Evolutionary conservation across 352 stramenopile genomes (phyloP).

Genomic region (Phytophthora pinifolia): DNA sequence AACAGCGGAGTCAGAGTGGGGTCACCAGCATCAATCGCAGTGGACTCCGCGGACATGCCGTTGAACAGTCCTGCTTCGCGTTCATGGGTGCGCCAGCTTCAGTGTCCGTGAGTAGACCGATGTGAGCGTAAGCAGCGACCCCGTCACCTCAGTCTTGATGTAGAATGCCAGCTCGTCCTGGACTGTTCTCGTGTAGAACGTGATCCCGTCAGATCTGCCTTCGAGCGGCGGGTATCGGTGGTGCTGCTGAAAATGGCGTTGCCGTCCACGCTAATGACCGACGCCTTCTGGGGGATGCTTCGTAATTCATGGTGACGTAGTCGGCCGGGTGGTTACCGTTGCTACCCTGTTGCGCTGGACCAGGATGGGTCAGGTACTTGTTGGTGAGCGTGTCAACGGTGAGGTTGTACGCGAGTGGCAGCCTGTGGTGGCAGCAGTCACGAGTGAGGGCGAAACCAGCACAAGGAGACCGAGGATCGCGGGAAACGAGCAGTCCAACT

Average conservation of each 20-base stretch:
- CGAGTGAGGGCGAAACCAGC: background rate
- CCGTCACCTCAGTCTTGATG: constrained; percentile 22
- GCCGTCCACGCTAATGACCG: constrained; percentile 48
- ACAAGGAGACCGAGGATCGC: background rate
- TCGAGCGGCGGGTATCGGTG: constrained; percentile 41
- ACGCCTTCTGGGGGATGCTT: too few relatives aligned
- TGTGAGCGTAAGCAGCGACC: constrained; percentile 29
- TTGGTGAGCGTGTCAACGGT: constrained; percentile 41
- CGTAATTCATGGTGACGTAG: constrained; percentile 44
- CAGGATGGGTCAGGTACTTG: constrained; percentile 52
- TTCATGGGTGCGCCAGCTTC: constrained; percentile 32
- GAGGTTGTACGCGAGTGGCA: constrained; percentile 28
- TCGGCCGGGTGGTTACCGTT: constrained; percentile 31
- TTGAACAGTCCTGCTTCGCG: constrained; percentile 40
- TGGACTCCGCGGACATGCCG: constrained; percentile 36
- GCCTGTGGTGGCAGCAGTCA: background rate
- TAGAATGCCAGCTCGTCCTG: constrained; percentile 30
- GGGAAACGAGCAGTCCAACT: background rate
- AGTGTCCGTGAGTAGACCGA: constrained; percentile 5
- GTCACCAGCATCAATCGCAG: constrained; percentile 3
- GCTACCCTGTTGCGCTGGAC: constrained; percentile 37
- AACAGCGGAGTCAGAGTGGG: background rate
- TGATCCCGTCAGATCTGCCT: constrained; percentile 27
- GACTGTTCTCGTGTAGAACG: constrained; percentile 50
- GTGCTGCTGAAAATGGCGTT: constrained; percentile 47